phyloP scores from a whole-genome alignment of 2,329 filamentous ascomycete genomes.

The Pseudocercospora cruenta region DNA sequence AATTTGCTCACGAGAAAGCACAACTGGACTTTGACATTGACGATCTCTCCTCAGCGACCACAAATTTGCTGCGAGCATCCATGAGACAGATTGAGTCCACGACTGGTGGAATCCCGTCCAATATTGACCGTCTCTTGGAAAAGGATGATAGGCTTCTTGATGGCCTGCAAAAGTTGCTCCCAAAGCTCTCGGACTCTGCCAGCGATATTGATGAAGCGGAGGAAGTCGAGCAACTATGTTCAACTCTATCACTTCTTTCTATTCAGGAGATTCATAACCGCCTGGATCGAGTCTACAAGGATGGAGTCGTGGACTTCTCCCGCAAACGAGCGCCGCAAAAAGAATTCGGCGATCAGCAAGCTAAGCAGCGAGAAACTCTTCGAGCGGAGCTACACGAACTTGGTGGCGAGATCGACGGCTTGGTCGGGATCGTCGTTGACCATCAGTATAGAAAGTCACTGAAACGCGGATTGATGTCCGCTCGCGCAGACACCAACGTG shows the following conservation, averaged over 20 bases:
- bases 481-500: constrained; percentile 40
- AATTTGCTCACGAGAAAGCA: constrained; percentile 44
- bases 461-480: constrained; percentile 45
- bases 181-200: constrained; percentile 57
- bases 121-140: constrained; percentile 52
- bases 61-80: constrained; percentile 42
- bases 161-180: constrained; percentile 68
- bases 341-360: constrained; percentile 22
- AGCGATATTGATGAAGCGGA: constrained; percentile 53
- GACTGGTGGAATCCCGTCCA: constrained; percentile 52
- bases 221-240: constrained; percentile 60
- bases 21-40: constrained; percentile 45
- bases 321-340: constrained; percentile 28
- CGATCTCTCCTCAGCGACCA: constrained; percentile 35
- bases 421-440: constrained; percentile 72
- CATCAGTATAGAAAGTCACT: constrained; percentile 69
- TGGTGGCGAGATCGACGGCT: constrained; percentile 69
- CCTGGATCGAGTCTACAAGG: constrained; percentile 56
- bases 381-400: constrained; percentile 70
- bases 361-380: constrained; percentile 47
- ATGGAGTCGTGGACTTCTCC: constrained; percentile 16
- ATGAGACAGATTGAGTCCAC: constrained; percentile 56
- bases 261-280: constrained; percentile 47
- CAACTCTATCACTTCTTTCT: constrained; percentile 46
- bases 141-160: constrained; percentile 67